Evolutionary conservation across 495 filamentous ascomycete genomes (phyloP).

Genomic region (Cercophora sp.): DNA sequence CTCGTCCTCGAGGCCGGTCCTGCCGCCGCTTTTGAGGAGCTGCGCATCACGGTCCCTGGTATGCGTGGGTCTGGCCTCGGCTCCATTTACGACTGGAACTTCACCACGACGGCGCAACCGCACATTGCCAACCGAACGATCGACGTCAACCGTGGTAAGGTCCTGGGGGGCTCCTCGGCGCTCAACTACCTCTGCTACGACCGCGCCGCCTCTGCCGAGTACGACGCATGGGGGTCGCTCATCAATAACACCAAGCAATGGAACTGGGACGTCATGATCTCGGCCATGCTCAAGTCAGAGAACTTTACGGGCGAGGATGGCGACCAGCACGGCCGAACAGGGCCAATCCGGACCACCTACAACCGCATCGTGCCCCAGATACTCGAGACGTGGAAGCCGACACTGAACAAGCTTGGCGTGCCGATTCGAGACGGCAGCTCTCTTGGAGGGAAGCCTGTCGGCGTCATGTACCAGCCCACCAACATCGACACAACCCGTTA

Average conservation of each 20-base stretch:
- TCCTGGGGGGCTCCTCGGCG: slow-evolving; percentile 43
- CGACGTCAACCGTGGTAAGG: slow-evolving; percentile 43
- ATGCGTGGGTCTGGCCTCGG: slow-evolving; percentile 39
- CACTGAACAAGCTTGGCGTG: slow-evolving; percentile 29
- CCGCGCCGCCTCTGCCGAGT: slow-evolving; percentile 50
- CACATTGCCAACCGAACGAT: slow-evolving; percentile 30
- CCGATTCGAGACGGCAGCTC: slow-evolving; percentile 29
- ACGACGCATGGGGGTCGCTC: slow-evolving; percentile 55
- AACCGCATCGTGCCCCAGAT: slow-evolving; percentile 31
- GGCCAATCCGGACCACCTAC: slow-evolving; percentile 31
- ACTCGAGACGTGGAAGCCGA: slow-evolving; percentile 27
- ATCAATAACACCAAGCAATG: slow-evolving; percentile 45
- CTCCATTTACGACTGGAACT: slow-evolving; percentile 52
- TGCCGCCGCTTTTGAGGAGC: slow-evolving; percentile 38
- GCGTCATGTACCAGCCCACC: slow-evolving; percentile 35
- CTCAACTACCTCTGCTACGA: slow-evolving; percentile 50
- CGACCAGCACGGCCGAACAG: slow-evolving; percentile 15
- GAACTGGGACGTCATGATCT: slow-evolving; percentile 47
- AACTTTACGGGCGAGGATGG: slow-evolving; percentile 25
- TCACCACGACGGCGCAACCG: slow-evolving; percentile 43
- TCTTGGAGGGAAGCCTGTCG: slow-evolving; percentile 34
- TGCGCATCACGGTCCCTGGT: slow-evolving; percentile 42
- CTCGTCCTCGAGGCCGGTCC: slow-evolving; percentile 56
- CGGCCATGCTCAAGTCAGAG: slow-evolving; percentile 35
- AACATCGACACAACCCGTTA: slow-evolving; percentile 34